Conservation (phyloP, 306 rosid genomes). For the Quercus berberidifolia region DNA sequence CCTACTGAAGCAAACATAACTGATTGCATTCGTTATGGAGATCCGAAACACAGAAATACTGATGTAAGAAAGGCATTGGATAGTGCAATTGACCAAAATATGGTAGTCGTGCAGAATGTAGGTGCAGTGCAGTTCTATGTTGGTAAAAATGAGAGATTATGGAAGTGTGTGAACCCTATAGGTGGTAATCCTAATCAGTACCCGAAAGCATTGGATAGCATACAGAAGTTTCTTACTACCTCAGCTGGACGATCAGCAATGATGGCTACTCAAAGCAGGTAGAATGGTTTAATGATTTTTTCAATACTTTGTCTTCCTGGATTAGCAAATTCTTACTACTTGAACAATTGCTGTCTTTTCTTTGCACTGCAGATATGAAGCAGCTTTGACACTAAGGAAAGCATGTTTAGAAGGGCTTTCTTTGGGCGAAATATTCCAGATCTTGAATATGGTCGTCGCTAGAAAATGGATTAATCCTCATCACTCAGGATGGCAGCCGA, state of each 20-base stretch:
- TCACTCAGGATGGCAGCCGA: conserved; percentile 80
- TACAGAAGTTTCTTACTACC: conserved; percentile 52
- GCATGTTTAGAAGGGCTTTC: conserved; percentile 50
- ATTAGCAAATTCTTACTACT: not conserved
- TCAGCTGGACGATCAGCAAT: conserved; percentile 52
- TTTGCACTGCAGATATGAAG: conserved; percentile 61
- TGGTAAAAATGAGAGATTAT: conserved; percentile 48
- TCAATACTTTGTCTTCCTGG: conserved; percentile 8
- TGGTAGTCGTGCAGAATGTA: conserved; percentile 43
- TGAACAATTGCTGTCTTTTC: conserved; percentile 3
- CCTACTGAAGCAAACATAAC: conserved; percentile 67
- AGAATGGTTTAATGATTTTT: conserved; percentile 12
- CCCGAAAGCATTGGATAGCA: conserved; percentile 48
- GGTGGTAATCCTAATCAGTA: conserved; percentile 43
- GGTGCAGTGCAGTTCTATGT: conserved; percentile 59
- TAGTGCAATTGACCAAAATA: conserved; percentile 48
- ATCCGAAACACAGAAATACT: conserved; percentile 41
- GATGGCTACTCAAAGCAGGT: conserved; percentile 71
- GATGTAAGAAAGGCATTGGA: conserved; percentile 69
- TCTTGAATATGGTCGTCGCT: conserved; percentile 53
- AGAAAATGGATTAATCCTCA: conserved; percentile 73
- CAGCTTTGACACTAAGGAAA: conserved; percentile 47
- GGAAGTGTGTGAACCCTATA: conserved; percentile 65
- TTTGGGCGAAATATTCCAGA: conserved; percentile 64
- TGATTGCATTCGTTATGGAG: conserved; percentile 70